phyloP scores from a whole-genome alignment of 2,329 filamentous ascomycete genomes.

The Colletotrichum tamarilloi region DNA sequence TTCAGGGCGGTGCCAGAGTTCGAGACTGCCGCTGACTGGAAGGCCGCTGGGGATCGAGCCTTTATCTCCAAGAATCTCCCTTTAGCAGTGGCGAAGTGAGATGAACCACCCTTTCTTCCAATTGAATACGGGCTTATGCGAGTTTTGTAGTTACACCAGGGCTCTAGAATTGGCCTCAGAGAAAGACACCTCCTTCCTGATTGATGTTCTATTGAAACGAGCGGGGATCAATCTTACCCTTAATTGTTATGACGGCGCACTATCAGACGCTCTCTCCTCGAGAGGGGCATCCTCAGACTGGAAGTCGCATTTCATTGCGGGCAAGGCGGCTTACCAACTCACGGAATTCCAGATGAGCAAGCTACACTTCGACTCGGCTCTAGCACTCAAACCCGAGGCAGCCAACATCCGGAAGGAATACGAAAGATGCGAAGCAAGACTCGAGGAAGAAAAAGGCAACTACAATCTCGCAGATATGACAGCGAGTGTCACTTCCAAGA shows the following conservation, averaged over 20 bases:
- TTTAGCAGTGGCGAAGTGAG: slow-evolving; percentile 46
- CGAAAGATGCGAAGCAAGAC: slow-evolving; percentile 30
- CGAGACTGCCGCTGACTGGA: slow-evolving; percentile 34
- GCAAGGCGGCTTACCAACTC: slow-evolving; percentile 48
- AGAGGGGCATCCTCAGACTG: slow-evolving; percentile 41
- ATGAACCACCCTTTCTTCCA: rapidly evolving
- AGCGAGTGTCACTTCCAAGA: slow-evolving; percentile 26
- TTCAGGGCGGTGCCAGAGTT: slow-evolving; percentile 20
- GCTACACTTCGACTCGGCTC: slow-evolving; percentile 40
- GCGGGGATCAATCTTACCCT: slow-evolving; percentile 46
- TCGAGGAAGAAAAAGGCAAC: slow-evolving; percentile 27
- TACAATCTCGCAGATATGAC: slow-evolving; percentile 37
- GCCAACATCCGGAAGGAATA: slow-evolving; percentile 37
- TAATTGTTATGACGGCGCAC: slow-evolving; percentile 46
- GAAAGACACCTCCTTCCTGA: slow-evolving; percentile 36
- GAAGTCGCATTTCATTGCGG: slow-evolving; percentile 48
- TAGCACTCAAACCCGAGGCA: slow-evolving; percentile 38
- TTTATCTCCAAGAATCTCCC: slow-evolving; percentile 46
- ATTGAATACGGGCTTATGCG: not conserved
- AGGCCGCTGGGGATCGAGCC: slow-evolving; percentile 36
- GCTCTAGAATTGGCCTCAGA: slow-evolving; percentile 41
- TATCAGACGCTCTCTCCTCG: slow-evolving; percentile 46
- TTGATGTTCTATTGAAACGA: slow-evolving; percentile 43
- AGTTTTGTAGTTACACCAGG: slow-evolving; percentile 44
- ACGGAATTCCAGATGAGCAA: slow-evolving; percentile 42